Evolutionary conservation across 2,329 filamentous ascomycete genomes (phyloP), one percentile per base, ranked within the genome.

Genomic region (Ophiostoma fasciatum): DNA sequence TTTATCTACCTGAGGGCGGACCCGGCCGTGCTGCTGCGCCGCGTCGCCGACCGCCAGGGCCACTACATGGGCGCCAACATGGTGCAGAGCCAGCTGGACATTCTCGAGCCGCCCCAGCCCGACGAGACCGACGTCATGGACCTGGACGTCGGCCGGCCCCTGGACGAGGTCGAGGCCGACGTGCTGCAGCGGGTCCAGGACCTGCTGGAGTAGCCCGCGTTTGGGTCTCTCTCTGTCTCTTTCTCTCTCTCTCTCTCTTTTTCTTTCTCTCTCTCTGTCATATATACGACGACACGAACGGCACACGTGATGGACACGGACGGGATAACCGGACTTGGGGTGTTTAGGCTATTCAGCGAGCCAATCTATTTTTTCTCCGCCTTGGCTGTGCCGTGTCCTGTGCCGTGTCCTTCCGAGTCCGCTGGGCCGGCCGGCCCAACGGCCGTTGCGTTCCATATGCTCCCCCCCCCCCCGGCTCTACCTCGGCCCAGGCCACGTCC

Each of bases 41-140:
- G 90, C 8, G 87, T 96, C 8, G 66, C 68, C 23, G 64, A 68
- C 27, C 73, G 90, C 46, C 61, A 87, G 59, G 76, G 76, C 35
- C 90, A 98, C 55, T 98, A 90, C 59, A 94, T 98, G 87, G 88
- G 90, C 49, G 80, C 83, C 47, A 73, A 74, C 49, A 96, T 98
- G 88, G 87, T 98, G 8, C 77, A 81, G 50, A 93, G 84, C 59
- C 90, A 98, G 55, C 80, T 96, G 46, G 73, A 78, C 43, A 79
- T 76, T 35, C 68, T 98, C n/a, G 88, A 98, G 60, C 74, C 79
- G 43, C 90, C 90, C 0, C 66, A 66, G 35, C 57, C 60, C 31
- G 73, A 82, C 37, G 81, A 85, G 51, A 66, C 57, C 17, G 82
- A 90, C 55, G 78, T 82, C 42, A 66, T 85, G 43, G 72, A 63